Evolutionary conservation across 2,329 filamentous ascomycete genomes (phyloP).

Genomic region (Verruconis gallopava): DNA sequence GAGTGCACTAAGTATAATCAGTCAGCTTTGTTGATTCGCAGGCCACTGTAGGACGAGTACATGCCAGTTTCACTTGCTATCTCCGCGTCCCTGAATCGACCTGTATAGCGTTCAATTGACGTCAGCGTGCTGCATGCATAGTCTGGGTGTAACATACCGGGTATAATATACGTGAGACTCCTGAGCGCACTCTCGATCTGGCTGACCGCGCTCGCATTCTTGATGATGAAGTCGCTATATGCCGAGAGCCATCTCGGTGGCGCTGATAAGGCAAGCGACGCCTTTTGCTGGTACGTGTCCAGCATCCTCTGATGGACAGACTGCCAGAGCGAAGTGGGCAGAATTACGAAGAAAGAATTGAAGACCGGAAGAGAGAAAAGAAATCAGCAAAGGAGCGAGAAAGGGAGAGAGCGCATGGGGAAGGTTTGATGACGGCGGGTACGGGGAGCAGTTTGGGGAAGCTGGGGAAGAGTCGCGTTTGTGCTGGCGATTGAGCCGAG

Average conservation of each 20-base stretch:
- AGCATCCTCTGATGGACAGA: not conserved
- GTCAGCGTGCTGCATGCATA: no score
- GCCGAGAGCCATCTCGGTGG: conserved; percentile 54
- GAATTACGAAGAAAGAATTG: not conserved
- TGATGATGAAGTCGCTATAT: conserved; percentile 85
- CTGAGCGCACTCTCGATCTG: conserved; percentile 90
- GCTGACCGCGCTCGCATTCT: conserved; percentile 84
- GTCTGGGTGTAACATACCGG: no score
- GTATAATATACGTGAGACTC: conserved; percentile 91
- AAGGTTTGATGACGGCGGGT: not conserved
- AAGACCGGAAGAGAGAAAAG: not conserved
- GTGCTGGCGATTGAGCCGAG: not conserved
- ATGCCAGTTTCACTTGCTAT: conserved; percentile 77
- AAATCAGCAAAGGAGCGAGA: not conserved
- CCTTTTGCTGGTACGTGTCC: conserved; percentile 7
- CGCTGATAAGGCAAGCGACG: conserved; percentile 38
- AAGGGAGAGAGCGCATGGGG: not conserved
- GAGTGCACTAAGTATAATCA: conserved; percentile 50
- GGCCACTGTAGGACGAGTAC: conserved; percentile 20
- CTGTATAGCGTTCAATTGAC: no score
- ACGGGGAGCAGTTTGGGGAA: no score
- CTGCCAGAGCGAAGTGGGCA: not conserved
- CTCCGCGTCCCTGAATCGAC: conserved; percentile 81
- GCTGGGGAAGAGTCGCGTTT: no score
- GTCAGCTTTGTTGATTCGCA: no score